Evolutionary conservation across 176 grass and related monocot species (phyloP), one percentile per base, ranked within the genome.

Genomic region (Oryza meyeriana): DNA sequence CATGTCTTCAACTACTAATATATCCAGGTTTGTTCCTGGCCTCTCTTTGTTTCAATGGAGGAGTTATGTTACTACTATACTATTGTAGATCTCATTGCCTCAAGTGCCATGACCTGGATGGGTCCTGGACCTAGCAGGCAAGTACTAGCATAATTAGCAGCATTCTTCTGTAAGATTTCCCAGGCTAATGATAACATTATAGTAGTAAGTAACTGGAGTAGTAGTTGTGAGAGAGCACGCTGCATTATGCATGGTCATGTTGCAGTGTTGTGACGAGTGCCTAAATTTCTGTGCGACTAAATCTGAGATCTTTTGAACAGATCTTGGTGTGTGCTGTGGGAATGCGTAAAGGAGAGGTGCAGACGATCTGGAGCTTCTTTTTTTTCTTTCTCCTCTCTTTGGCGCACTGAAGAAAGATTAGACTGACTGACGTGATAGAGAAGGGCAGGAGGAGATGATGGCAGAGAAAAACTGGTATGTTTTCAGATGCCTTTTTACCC

Each of bases 231-330:
- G n/a, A n/a, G 10, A 3, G 44, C 14, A 47, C 16, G 18, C 48
- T 18, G 4, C 18, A 36, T 36, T 6, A 36, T 55, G n/a, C n/a
- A 25, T 59, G 55, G 55, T 25, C 55, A 59, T 24, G 55, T 59
- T 59, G 55, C 55, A 25, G 55, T 50, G 32, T 27, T 63, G 78
- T 2, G 61, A 44, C 27, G 24, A 55, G 36, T 69, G 75, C 87
- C 81, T 80, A 52, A 76, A 32, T 81, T 85, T 85, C 70, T 64
- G 82, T 22, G 55, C 73, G 36, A 62, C 64, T 41, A 77, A 79
- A 17, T 44, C 50, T 24, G 84, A 29, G 70, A 82, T 85, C 78
- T 69, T 79, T 88, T 88, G 74, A 70, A 67, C 86, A 88, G 80
- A 87, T 82, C 73, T 40, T 72, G 3, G 48, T 20, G 70, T 50